Base-by-base conservation (phyloP, 306 rosid genomes). In the Potentilla sterilis region DNA sequence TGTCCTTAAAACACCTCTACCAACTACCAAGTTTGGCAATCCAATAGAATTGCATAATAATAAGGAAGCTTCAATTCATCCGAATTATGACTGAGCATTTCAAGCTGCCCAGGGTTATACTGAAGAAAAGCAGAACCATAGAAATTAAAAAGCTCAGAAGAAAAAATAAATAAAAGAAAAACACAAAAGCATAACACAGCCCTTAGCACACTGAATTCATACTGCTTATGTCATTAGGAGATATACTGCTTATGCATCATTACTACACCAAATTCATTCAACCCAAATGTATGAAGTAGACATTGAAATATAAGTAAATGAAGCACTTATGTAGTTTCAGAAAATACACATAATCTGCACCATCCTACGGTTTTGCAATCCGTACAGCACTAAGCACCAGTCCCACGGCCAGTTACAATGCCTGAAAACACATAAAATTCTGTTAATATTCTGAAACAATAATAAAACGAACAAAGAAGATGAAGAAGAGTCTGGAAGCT, bases 401-500 rank as follows among this genome's bases (percentile, higher is more conserved):
- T 55, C 67, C 65, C 51, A 22, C 28, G 0, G 24, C 52, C n/a
- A 24, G 68, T 42, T 41, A 41, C 35, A 44, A 11, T 40, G 21
- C 69, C 77, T 74, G 69, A 61, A 42, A 58, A 61, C 34, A 44
- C 46, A 6, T 4, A 74, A 74, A 61, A 32, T 12, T 44, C 15
- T 32, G 59, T 61, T 44, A 44, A 32, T 1, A 32, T 43, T 59
- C n/a, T 9, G 10, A 44, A 57, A 58, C 28, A 3, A 22, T 7
- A 13, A 7, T 12, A 47, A 47, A 47, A 47, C 5, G 4, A 47
- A 47, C 16, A 13, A 47, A 9, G 15, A 54, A 21, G 19, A 38
- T 32, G 3, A 28, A 48, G 14, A 48, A 0, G 9, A 21, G 37
- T 40, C 21, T 6, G 24, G 9, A 67, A 42, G 35, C 24, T 9